These are phyloP conservation scores for Coemansia sp. DNA, from an alignment of 371 early-diverging fungal genomes.

Conservation along the genomic window DNA sequence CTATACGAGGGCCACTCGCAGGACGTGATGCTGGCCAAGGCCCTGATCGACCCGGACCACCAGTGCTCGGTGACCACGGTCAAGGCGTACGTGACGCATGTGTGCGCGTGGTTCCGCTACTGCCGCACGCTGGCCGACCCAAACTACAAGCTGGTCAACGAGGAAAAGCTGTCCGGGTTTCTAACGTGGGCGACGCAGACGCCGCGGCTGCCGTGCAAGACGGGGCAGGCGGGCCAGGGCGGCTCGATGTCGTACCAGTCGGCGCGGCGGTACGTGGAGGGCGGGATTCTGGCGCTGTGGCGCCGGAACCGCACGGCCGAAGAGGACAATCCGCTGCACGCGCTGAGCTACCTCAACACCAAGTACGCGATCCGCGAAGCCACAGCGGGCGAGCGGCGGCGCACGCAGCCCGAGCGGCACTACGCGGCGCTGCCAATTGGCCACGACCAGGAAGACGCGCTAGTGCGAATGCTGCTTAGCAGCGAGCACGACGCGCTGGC, in stretches of 20 bases:
- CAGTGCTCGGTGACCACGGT: constrained; percentile 50
- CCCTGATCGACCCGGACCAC: constrained; percentile 51
- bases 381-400: constrained; percentile 41
- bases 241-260: constrained; percentile 51
- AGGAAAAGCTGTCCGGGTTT: constrained; percentile 48
- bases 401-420: constrained; percentile 36
- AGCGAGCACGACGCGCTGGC: constrained; percentile 21
- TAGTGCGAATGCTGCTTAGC: constrained; percentile 33
- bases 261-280: constrained; percentile 48
- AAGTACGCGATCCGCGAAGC: constrained; percentile 51
- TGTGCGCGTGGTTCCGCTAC: constrained; percentile 49
- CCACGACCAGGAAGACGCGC: constrained; percentile 37
- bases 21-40: constrained; percentile 49
- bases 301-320: constrained; percentile 36
- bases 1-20: constrained; percentile 50
- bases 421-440: constrained; percentile 34
- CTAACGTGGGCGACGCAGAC: constrained; percentile 50
- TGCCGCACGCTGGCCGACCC: constrained; percentile 46
- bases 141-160: constrained; percentile 46
- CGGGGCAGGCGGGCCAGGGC: constrained; percentile 25
- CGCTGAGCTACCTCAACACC: constrained; percentile 48
- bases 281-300: constrained; percentile 50
- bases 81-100: constrained; percentile 50
- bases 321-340: constrained; percentile 49
- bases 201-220: constrained; percentile 49